These are phyloP conservation scores for Trichoderma atrobrunneum DNA, from an alignment of 2,329 filamentous ascomycete genomes.

Conservation along the genomic window DNA sequence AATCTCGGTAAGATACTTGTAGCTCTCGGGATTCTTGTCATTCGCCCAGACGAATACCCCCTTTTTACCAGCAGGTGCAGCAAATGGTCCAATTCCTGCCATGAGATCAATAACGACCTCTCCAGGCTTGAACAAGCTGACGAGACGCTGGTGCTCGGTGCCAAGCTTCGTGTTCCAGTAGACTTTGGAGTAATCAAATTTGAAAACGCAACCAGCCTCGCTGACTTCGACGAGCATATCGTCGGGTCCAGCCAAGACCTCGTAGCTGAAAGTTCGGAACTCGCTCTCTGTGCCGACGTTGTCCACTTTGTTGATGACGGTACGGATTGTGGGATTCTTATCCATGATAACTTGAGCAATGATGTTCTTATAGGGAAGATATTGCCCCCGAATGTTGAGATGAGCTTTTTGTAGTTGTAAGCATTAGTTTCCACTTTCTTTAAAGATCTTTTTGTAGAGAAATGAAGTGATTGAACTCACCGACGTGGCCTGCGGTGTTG, in stretches of 20 bases:
- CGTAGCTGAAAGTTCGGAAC: slow-evolving; percentile 90
- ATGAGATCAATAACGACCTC: slow-evolving; percentile 95
- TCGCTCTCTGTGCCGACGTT: slow-evolving; percentile 81
- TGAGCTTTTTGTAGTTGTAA: slow-evolving; percentile 57
- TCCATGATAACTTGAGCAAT: slow-evolving; percentile 84
- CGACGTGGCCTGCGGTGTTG: slow-evolving; percentile 83
- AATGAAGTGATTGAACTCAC: slow-evolving; percentile 43
- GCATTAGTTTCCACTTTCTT: background rate
- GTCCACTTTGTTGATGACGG: slow-evolving; percentile 94
- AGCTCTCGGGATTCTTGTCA: slow-evolving; percentile 91
- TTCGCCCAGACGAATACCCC: slow-evolving; percentile 94
- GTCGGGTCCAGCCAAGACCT: slow-evolving; percentile 77
- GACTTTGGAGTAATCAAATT: slow-evolving; percentile 91
- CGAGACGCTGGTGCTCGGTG: slow-evolving; percentile 80
- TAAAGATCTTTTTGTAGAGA: background rate
- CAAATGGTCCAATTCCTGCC: slow-evolving; percentile 95
- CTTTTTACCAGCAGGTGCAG: slow-evolving; percentile 84
- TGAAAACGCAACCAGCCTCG: slow-evolving; percentile 82
- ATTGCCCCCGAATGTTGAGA: slow-evolving; percentile 81
- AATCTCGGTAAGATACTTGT: slow-evolving; percentile 66
- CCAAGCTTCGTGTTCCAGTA: slow-evolving; percentile 97
- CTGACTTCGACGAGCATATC: slow-evolving; percentile 80
- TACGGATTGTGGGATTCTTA: slow-evolving; percentile 78
- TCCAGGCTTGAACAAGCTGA: slow-evolving; percentile 72
- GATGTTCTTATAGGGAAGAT: slow-evolving; percentile 79